Evolutionary conservation across 331 rosid species (phyloP).

Genomic region (Acacia concinna): DNA sequence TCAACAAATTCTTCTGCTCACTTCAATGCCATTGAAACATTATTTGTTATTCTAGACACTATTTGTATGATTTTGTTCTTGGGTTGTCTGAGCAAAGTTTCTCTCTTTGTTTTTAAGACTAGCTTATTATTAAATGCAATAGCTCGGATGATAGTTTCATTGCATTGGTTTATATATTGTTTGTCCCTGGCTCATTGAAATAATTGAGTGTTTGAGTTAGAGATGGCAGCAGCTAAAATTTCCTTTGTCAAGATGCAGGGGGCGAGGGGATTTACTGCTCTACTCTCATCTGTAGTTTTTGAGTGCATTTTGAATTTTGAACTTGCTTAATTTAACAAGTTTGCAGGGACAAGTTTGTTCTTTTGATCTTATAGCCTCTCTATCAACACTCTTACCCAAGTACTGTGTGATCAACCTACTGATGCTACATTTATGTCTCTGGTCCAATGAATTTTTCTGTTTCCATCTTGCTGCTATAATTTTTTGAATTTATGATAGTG

Average conservation of each 20-base stretch:
- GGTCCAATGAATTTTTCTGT: too few relatives aligned
- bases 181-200: not conserved
- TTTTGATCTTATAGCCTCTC: constrained; percentile 31
- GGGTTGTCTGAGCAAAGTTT: too few relatives aligned
- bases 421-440: not conserved
- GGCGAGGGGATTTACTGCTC: constrained; percentile 40
- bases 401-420: constrained; percentile 3
- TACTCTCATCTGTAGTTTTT: constrained; percentile 65
- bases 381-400: not conserved
- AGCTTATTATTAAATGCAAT: too few relatives aligned
- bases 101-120: too few relatives aligned
- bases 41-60: not conserved
- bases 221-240: constrained; percentile 53
- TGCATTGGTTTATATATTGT: not conserved
- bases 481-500: too few relatives aligned
- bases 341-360: constrained; percentile 19
- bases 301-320: constrained; percentile 88
- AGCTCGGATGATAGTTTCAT: not conserved
- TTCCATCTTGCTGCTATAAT: too few relatives aligned
- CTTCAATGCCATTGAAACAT: not conserved
- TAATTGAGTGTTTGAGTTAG: constrained; percentile 37
- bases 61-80: not conserved
- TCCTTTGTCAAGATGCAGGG: constrained; percentile 48
- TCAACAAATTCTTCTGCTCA: not conserved
- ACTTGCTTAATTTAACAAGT: too few relatives aligned